Conservation (phyloP, 257 asterid genomes). For the Rubia yunnanensis region DNA sequence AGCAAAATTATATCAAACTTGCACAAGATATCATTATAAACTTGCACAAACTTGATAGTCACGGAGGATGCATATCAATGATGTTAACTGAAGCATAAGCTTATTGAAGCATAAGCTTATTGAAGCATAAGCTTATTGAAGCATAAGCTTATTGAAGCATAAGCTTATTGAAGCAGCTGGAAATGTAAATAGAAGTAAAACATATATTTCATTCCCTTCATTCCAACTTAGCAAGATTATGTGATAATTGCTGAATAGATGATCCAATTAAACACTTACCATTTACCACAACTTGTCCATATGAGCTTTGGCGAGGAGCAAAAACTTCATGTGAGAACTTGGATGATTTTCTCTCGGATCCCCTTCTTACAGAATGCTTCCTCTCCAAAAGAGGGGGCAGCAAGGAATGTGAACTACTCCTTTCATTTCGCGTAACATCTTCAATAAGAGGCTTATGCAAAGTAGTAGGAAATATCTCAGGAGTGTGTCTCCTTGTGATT, state of each 20-base stretch:
- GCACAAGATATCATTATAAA: too few species aligned
- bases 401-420: slow-evolving; percentile 51
- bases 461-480: slow-evolving; percentile 65
- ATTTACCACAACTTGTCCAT: slow-evolving; percentile 68
- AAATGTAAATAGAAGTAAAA: background rate
- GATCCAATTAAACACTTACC: too few species aligned
- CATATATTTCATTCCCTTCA: background rate
- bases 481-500: slow-evolving; percentile 60
- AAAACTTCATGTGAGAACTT: slow-evolving; percentile 50
- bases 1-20: too few species aligned
- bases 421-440: slow-evolving; percentile 35
- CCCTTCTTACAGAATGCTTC: too few species aligned
- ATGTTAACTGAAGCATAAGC: too few species aligned
- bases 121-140: too few species aligned
- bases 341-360: too few species aligned
- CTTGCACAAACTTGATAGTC: too few species aligned
- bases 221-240: background rate
- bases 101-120: too few species aligned
- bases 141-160: too few species aligned
- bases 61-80: background rate
- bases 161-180: background rate
- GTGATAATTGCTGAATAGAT: slow-evolving; percentile 15
- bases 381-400: slow-evolving; percentile 48
- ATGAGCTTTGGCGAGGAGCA: slow-evolving; percentile 50
- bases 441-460: slow-evolving; percentile 59